Percentiles rank a stretch among this genome's conserved stretches.
Conservation (phyloP, 2,329 filamentous ascomycete genomes). For the Paracamarosporium sp. region DNA sequence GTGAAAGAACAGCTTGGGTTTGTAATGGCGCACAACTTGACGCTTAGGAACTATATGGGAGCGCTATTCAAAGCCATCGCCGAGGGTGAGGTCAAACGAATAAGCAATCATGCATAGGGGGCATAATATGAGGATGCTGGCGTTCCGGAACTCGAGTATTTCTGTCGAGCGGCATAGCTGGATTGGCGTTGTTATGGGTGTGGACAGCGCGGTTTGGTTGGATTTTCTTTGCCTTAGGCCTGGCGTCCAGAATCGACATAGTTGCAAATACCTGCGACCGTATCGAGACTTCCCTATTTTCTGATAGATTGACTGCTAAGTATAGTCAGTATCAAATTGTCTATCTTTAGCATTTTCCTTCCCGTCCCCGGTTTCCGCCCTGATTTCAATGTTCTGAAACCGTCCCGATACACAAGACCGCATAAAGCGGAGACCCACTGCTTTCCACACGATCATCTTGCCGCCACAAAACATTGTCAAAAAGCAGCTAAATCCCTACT, state of each 20-base stretch:
- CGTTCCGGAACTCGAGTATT: background rate
- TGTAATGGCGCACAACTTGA: conserved; percentile 71
- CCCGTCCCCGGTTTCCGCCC: background rate
- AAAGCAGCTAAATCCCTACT: background rate
- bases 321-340: background rate
- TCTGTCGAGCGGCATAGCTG: conserved; percentile 1
- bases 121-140: background rate
- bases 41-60: conserved; percentile 47
- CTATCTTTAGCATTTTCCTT: background rate
- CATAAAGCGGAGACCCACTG: background rate
- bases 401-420: background rate
- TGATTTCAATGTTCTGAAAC: background rate
- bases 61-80: conserved; percentile 44
- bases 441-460: background rate
- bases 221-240: background rate
- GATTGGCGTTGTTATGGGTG: conserved; percentile 1
- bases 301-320: conserved; percentile 4
- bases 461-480: background rate
- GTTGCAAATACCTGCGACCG: background rate
- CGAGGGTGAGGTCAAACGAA: conserved; percentile 30
- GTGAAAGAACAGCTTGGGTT: conserved; percentile 70
- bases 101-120: background rate
- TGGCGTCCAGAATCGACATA: background rate
- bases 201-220: background rate
- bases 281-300: background rate